Percentiles rank a stretch among this genome's conserved stretches.
Conservation (phyloP, 2,329 filamentous ascomycete species). For the Coniosporium tulheliwenetii region DNA sequence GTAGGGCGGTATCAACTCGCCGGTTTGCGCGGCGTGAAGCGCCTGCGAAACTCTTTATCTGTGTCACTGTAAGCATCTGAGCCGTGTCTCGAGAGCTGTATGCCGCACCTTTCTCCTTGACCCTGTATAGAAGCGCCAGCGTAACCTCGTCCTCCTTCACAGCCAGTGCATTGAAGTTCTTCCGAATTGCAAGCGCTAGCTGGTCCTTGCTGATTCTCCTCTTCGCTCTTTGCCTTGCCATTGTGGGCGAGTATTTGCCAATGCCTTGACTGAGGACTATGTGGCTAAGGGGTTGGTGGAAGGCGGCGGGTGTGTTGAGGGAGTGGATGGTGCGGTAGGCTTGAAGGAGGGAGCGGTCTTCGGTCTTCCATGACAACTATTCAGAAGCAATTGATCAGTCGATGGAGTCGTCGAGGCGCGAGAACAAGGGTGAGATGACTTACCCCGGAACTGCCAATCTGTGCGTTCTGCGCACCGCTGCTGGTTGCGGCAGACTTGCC, state of each 20-base stretch:
- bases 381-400: neutral
- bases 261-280: slow-evolving; percentile 42
- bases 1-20: too few relatives aligned
- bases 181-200: slow-evolving; percentile 55
- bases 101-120: slow-evolving; percentile 40
- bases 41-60: slow-evolving; percentile 32
- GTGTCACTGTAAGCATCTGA: slow-evolving; percentile 3
- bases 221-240: slow-evolving; percentile 49
- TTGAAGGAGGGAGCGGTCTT: slow-evolving; percentile 53
- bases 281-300: slow-evolving; percentile 35
- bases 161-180: slow-evolving; percentile 69
- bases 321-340: slow-evolving; percentile 61
- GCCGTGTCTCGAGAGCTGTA: neutral
- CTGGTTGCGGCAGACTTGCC: slow-evolving; percentile 4
- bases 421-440: neutral
- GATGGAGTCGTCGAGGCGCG: neutral
- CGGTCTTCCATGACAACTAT: slow-evolving; percentile 49
- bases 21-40: slow-evolving; percentile 19
- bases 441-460: slow-evolving; percentile 6
- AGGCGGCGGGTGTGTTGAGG: slow-evolving; percentile 55
- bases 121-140: slow-evolving; percentile 61
- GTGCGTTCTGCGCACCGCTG: slow-evolving; percentile 5
- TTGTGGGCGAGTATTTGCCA: slow-evolving; percentile 59
- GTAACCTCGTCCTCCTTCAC: slow-evolving; percentile 73
- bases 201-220: slow-evolving; percentile 57